Base-by-base conservation (phyloP, 306 rosid genomes). In the Dryas octopetala region DNA sequence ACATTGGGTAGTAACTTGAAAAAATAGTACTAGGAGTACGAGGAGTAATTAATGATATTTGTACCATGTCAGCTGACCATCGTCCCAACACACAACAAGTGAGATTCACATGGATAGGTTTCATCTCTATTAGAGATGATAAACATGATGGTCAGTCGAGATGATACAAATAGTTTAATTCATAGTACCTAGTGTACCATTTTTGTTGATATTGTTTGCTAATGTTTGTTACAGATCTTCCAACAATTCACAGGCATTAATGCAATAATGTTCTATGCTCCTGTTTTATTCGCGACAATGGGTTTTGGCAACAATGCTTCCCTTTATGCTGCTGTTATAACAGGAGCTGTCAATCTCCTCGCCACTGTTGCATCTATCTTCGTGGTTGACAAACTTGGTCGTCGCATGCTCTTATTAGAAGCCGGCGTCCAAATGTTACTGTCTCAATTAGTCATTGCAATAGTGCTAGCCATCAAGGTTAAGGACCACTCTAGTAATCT, bases 181-280 rank as follows among this genome's bases (percentile, higher is more conserved):
- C 38, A 32, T 32, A 32, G 38, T 32, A 32, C 38, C 38, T 32
- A 32, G 38, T 32, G 38, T 32, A 32, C 38, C 38, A 32, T 32
- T n/a, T 55, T n/a, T 55, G 61, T 6, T 55, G 17, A 53, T 28
- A 5, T 7, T 13, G 5, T 40, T 55, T 53, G 68, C 57, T 54
- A 44, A 6, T 17, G 32, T 8, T 6, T 41, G 41, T 4, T 75
- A 57, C 91, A 94, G 96, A 77, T 95, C 51, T 95, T 95, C 93
- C 97, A 95, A 69, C 97, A 89, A 81, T 83, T 82, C 70, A 95
- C 98, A 0, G 97, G 97, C 16, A 93, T 93, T 82, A 93, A 93
- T 19, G 98, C 97, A 2, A 93, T 91, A 38, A 86, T 91, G 93
- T 91, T 93, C 78, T 93, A 91, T 47, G 94, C 96, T 4, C 96